Conservation (phyloP, 2,329 filamentous ascomycete species). For the Arachnomyces sp. region DNA sequence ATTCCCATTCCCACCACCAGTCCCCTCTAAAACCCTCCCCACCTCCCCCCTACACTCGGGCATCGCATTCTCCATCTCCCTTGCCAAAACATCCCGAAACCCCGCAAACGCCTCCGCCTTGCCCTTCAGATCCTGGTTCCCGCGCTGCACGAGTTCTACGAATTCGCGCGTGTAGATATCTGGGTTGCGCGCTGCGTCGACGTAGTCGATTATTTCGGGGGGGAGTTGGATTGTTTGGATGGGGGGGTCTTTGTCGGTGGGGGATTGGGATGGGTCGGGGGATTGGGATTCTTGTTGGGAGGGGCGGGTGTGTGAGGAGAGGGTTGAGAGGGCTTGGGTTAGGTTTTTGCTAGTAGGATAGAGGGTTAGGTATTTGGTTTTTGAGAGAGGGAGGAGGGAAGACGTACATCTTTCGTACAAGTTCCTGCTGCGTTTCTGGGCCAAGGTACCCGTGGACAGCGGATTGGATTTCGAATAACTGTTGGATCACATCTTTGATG, state of each 20-base stretch:
- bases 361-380: background rate
- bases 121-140: conserved; percentile 56
- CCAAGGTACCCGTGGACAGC: conserved; percentile 54
- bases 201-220: conserved; percentile 55
- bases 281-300: conserved; percentile 18
- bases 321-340: conserved; percentile 46
- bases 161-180: conserved; percentile 62
- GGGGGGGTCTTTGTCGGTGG: conserved; percentile 30
- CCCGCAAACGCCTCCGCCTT: conserved; percentile 52
- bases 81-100: conserved; percentile 52
- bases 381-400: conserved; percentile 6
- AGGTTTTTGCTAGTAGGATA: conserved; percentile 38
- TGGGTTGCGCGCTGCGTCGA: conserved; percentile 56
- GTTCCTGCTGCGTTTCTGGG: conserved; percentile 47
- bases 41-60: conserved; percentile 51
- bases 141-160: conserved; percentile 55
- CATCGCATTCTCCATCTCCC: conserved; percentile 51
- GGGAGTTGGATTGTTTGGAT: conserved; percentile 48
- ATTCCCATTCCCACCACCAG: too few species aligned
- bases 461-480: conserved; percentile 55
- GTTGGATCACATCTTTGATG: conserved; percentile 54
- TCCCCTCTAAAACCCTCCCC: conserved; percentile 36
- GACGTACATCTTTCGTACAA: conserved; percentile 52
- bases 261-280: conserved; percentile 5
- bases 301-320: conserved; percentile 36